These are phyloP conservation scores for Yamadazyma akitaensis DNA, from an alignment of 805 yeast species.

Conservation along the genomic window DNA sequence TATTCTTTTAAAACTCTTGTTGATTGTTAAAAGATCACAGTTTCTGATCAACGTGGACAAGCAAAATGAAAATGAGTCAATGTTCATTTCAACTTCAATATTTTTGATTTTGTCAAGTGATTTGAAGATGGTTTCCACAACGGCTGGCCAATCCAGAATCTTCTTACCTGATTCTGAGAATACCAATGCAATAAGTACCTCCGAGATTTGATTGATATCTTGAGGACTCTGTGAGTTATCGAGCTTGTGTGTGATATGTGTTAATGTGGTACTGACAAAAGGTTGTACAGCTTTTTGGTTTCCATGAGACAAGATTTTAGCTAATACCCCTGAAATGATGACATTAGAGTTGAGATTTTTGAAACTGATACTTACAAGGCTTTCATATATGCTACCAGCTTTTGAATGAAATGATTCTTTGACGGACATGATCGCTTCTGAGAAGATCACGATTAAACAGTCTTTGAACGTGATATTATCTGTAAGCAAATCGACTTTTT, in stretches of 20 bases:
- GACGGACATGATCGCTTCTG: slow-evolving; percentile 74
- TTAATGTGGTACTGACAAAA: slow-evolving; percentile 6
- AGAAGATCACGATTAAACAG: slow-evolving; percentile 57
- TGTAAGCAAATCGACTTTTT: slow-evolving; percentile 26
- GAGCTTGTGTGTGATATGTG: neutral
- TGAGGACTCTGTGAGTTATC: neutral
- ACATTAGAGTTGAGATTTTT: slow-evolving; percentile 18
- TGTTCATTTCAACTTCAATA: neutral
- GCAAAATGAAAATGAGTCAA: slow-evolving; percentile 31
- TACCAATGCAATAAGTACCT: slow-evolving; percentile 45
- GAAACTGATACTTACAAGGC: slow-evolving; percentile 32
- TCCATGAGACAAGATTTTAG: slow-evolving; percentile 54
- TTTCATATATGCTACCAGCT: slow-evolving; percentile 47
- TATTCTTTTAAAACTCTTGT: slow-evolving; percentile 40
- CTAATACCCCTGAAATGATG: slow-evolving; percentile 56
- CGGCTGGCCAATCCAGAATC: slow-evolving; percentile 49
- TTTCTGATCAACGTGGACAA: slow-evolving; percentile 54
- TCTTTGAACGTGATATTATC: slow-evolving; percentile 49
- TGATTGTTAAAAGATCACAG: slow-evolving; percentile 39
- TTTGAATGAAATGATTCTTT: slow-evolving; percentile 74
- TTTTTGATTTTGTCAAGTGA: neutral
- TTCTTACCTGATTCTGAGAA: slow-evolving; percentile 74
- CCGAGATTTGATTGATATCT: slow-evolving; percentile 20
- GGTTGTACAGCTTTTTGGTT: slow-evolving; percentile 19
- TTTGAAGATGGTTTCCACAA: slow-evolving; percentile 19